These are phyloP conservation scores for Rubroshorea leprosula DNA, from an alignment of 345 rosid genomes.

Conservation along the genomic window DNA sequence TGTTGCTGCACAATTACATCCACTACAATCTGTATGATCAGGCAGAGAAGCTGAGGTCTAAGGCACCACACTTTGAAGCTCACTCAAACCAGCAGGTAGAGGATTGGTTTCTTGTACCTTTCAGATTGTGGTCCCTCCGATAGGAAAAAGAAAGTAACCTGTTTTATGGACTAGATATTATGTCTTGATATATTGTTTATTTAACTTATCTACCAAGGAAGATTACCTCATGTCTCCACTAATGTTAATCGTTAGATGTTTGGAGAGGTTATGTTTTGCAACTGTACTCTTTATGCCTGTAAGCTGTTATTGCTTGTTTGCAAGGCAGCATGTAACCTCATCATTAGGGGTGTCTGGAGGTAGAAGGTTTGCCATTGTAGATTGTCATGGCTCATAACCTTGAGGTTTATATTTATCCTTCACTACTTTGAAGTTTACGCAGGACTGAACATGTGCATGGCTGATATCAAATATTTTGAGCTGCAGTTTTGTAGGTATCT, in stretches of 20 bases:
- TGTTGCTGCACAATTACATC: conserved; percentile 72
- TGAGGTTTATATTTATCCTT: background rate
- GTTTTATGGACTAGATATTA: background rate
- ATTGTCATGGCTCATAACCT: background rate
- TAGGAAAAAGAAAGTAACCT: background rate
- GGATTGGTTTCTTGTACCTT: conserved; percentile 1
- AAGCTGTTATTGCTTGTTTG: conserved; percentile 1
- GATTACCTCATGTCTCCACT: background rate
- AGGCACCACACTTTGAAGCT: conserved; percentile 88
- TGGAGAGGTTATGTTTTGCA: background rate
- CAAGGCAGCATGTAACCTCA: background rate
- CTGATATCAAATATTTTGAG: conserved; percentile 7
- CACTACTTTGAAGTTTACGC: background rate
- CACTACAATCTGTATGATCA: conserved; percentile 85
- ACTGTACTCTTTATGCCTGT: background rate
- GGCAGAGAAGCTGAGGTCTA: conserved; percentile 85
- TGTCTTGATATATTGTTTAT: background rate
- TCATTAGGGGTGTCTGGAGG: background rate
- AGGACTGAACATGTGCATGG: background rate
- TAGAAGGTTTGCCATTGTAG: background rate
- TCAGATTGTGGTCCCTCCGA: background rate
- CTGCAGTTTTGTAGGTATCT: conserved; percentile 83
- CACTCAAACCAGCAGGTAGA: conserved; percentile 87
- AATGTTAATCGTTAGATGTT: background rate
- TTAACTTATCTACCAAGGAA: background rate